These are phyloP conservation scores for Populus simonii DNA, from an alignment of 345 rosid species.

Conservation along the genomic window DNA sequence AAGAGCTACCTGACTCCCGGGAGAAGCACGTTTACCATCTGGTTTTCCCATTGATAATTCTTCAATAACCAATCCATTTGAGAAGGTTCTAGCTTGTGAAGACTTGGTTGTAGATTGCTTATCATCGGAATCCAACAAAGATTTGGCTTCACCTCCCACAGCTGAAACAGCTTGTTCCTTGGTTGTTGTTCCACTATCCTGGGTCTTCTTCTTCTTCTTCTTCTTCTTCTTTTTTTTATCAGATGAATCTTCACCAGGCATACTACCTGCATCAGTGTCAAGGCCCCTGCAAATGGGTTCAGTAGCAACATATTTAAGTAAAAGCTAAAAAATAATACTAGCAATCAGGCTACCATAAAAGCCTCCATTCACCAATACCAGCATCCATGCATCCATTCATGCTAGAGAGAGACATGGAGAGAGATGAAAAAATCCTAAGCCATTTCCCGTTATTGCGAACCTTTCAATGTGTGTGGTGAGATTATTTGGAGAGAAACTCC, in stretches of 20 bases:
- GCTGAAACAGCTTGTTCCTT: slow-evolving; percentile 29
- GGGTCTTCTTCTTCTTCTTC: slow-evolving; percentile 54
- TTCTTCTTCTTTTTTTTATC: slow-evolving; percentile 69
- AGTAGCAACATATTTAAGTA: slow-evolving; percentile 12
- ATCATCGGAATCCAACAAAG: slow-evolving; percentile 30
- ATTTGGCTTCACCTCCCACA: slow-evolving; percentile 26
- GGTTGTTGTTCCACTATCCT: slow-evolving; percentile 35
- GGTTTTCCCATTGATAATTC: slow-evolving; percentile 87
- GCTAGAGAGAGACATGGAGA: not conserved
- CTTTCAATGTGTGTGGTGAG: not conserved
- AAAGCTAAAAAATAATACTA: not conserved
- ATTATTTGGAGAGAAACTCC: not conserved
- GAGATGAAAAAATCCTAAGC: not conserved
- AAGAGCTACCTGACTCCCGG: slow-evolving; percentile 61
- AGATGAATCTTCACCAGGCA: slow-evolving; percentile 34
- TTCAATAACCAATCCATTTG: slow-evolving; percentile 84
- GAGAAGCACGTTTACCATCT: slow-evolving; percentile 78
- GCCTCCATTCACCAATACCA: not conserved
- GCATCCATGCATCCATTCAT: not conserved
- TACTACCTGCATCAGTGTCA: slow-evolving; percentile 23
- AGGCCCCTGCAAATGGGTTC: slow-evolving; percentile 28
- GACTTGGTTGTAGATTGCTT: slow-evolving; percentile 43
- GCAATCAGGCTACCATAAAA: not conserved
- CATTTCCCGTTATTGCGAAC: not conserved
- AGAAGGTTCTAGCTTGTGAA: slow-evolving; percentile 62